phyloP scores from a whole-genome alignment of 2,329 filamentous ascomycete genomes.

The Penicillium decumbens region DNA sequence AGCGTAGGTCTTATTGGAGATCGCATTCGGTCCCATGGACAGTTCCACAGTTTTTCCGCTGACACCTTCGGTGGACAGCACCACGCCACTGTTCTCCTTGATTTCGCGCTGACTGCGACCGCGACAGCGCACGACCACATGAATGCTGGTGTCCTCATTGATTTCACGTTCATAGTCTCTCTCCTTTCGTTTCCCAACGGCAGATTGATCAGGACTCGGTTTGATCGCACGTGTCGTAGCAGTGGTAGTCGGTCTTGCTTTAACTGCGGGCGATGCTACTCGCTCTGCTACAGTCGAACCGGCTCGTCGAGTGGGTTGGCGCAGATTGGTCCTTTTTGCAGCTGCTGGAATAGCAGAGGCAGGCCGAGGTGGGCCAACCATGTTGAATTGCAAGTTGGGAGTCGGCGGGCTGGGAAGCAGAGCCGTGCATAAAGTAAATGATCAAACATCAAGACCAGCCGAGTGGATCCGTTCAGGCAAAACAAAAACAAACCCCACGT shows the following conservation, averaged over 20 bases:
- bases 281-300: slow-evolving; percentile 52
- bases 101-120: slow-evolving; percentile 91
- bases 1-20: slow-evolving; percentile 93
- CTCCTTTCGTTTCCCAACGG: slow-evolving; percentile 76
- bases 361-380: slow-evolving; percentile 55
- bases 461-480: slow-evolving; percentile 15
- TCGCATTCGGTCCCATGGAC: slow-evolving; percentile 84
- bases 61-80: slow-evolving; percentile 81
- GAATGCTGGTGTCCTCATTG: slow-evolving; percentile 89
- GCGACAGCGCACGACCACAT: slow-evolving; percentile 90
- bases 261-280: slow-evolving; percentile 66
- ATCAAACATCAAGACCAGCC: background rate
- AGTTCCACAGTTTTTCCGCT: slow-evolving; percentile 79
- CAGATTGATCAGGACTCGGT: slow-evolving; percentile 45
- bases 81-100: slow-evolving; percentile 88
- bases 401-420: background rate
- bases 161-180: slow-evolving; percentile 70
- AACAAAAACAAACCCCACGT: slow-evolving; percentile 27
- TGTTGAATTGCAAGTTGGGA: slow-evolving; percentile 26
- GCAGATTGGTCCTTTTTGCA: slow-evolving; percentile 49
- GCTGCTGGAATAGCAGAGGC: slow-evolving; percentile 45
- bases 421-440: slow-evolving; percentile 1
- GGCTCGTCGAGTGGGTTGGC: slow-evolving; percentile 50
- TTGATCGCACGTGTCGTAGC: slow-evolving; percentile 36
- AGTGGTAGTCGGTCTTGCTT: slow-evolving; percentile 55